Conservation (phyloP, 2,329 filamentous ascomycete genomes). For the Cladophialophora yegresii region DNA sequence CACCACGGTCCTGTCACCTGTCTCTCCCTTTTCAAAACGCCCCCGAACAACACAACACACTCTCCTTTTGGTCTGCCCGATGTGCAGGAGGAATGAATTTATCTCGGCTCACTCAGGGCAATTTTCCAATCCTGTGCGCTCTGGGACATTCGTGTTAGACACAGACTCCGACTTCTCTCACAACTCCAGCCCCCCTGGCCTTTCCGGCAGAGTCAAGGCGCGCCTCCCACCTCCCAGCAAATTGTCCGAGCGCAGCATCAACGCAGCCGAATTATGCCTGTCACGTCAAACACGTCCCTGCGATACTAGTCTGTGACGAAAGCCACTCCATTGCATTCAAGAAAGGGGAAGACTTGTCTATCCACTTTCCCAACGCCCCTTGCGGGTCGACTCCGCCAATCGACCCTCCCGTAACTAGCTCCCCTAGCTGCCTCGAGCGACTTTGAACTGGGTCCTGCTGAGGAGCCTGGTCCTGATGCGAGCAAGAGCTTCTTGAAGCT, state of each 20-base stretch:
- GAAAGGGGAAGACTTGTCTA: conserved; percentile 30
- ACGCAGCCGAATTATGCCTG: conserved; percentile 32
- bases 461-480: conserved; percentile 21
- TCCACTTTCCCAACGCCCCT: conserved; percentile 35
- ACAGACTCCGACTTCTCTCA: conserved; percentile 5
- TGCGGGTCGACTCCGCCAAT: conserved; percentile 32
- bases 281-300: conserved; percentile 25
- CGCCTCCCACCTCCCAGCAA: conserved; percentile 29
- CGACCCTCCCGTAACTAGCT: conserved; percentile 26
- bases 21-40: conserved; percentile 8
- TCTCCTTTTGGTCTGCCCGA: background rate
- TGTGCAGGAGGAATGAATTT: background rate
- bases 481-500: conserved; percentile 27
- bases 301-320: conserved; percentile 20
- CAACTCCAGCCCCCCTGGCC: conserved; percentile 23
- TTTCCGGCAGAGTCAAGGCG: conserved; percentile 25
- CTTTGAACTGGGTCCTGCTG: conserved; percentile 26
- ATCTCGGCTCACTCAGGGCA: conserved; percentile 13
- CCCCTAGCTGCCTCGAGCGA: conserved; percentile 28
- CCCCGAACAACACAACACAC: background rate
- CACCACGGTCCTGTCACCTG: conserved; percentile 12
- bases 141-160: background rate
- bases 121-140: conserved; percentile 12
- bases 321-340: conserved; percentile 25
- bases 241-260: conserved; percentile 34